Conservation (phyloP, 331 rosid species). For the Acacia concinna region DNA sequence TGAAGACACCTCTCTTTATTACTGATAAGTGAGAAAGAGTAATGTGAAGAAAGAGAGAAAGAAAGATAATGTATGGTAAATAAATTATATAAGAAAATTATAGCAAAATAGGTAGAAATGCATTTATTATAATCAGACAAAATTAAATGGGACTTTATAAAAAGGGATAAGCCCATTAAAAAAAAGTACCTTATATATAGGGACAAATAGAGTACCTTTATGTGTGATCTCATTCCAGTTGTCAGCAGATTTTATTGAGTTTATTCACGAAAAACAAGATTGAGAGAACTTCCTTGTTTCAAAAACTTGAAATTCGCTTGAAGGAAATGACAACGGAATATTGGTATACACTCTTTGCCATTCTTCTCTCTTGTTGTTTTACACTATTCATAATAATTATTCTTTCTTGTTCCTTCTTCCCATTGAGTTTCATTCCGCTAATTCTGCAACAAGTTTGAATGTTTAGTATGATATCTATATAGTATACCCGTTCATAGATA, state of each 20-base stretch:
- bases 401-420: constrained; percentile 11
- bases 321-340: constrained; percentile 82
- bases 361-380: background rate
- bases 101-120: no score
- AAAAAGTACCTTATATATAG: no score
- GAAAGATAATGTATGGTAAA: no score
- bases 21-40: no score
- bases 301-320: constrained; percentile 82
- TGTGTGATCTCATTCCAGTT: constrained; percentile 48
- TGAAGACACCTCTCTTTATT: no score
- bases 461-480: constrained; percentile 3
- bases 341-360: constrained; percentile 49
- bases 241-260: constrained; percentile 73
- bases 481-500: constrained; percentile 8
- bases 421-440: constrained; percentile 18
- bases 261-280: constrained; percentile 89
- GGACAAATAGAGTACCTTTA: no score
- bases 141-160: no score
- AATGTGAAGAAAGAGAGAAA: no score
- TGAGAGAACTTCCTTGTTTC: constrained; percentile 78
- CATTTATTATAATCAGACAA: no score
- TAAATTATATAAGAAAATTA: no score
- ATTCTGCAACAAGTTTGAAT: constrained; percentile 13
- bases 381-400: constrained; percentile 1
- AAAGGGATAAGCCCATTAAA: no score